Percentiles rank a stretch among this genome's conserved stretches.
These are phyloP conservation scores for Epicoccum sorghinum DNA, from an alignment of 2,329 filamentous ascomycete species.

Conservation along the genomic window DNA sequence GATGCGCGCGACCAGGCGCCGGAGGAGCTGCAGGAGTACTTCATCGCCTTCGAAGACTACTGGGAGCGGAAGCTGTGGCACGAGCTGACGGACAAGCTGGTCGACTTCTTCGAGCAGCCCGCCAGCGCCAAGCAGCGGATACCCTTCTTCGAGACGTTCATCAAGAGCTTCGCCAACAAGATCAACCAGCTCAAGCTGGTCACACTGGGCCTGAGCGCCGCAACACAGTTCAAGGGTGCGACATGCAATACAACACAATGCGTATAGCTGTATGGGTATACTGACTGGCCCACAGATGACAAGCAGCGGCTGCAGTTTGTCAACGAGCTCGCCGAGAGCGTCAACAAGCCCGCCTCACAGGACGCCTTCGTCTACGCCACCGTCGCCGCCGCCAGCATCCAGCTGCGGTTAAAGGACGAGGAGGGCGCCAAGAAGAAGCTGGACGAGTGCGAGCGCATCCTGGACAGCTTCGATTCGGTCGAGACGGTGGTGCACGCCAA, in stretches of 20 bases:
- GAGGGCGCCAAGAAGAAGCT: conserved; percentile 86
- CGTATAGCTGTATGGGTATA: neutral
- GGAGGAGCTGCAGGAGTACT: conserved; percentile 83
- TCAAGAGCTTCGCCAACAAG: conserved; percentile 95
- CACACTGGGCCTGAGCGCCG: conserved; percentile 83
- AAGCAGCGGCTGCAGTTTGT: conserved; percentile 86
- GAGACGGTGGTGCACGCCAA: conserved; percentile 94
- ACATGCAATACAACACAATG: neutral
- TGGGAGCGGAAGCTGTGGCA: conserved; percentile 99
- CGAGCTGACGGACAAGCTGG: conserved; percentile 88
- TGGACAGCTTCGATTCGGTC: conserved; percentile 92
- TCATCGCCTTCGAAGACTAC: conserved; percentile 91
- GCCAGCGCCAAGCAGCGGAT: conserved; percentile 84
- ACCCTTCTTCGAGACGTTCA: conserved; percentile 90
- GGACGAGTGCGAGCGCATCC: conserved; percentile 82
- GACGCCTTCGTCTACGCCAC: conserved; percentile 95
- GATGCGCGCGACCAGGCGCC: conserved; percentile 88
- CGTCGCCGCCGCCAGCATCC: conserved; percentile 85
- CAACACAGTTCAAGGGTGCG: conserved; percentile 79
- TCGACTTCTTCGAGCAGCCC: conserved; percentile 84
- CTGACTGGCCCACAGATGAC: conserved; percentile 67
- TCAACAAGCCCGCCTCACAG: conserved; percentile 90
- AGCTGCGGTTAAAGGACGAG: conserved; percentile 78
- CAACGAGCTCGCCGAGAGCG: conserved; percentile 80
- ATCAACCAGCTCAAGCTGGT: conserved; percentile 99